Conservation (phyloP, 441 rosid genomes). For the Brassica hybrid region DNA sequence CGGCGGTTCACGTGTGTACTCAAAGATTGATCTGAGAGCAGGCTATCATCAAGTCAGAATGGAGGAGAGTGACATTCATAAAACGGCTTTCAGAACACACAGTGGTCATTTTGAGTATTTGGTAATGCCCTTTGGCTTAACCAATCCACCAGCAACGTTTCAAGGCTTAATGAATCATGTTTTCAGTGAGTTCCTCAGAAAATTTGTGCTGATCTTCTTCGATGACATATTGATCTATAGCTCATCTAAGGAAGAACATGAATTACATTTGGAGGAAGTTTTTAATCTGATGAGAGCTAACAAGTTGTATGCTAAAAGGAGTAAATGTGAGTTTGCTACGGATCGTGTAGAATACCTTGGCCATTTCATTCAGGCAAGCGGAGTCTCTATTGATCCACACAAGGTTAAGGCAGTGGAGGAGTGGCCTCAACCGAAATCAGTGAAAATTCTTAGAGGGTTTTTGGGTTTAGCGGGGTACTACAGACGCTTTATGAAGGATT, state of each 20-base stretch:
- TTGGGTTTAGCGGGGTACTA: neutral
- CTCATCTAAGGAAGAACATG: neutral
- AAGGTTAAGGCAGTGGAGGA: neutral
- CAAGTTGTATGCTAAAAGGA: neutral
- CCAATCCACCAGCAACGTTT: no score
- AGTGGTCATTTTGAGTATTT: no score
- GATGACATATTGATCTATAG: no score
- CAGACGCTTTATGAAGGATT: neutral
- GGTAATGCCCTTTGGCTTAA: no score
- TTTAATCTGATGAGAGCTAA: neutral
- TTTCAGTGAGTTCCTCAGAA: no score
- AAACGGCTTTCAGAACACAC: no score
- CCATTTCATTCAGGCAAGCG: neutral
- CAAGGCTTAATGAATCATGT: no score
- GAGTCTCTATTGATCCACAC: neutral
- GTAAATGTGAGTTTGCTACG: neutral
- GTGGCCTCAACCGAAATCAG: neutral
- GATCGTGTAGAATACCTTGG: neutral
- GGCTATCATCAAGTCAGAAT: no score
- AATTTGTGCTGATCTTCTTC: no score
- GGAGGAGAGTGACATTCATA: no score
- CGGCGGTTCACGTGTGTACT: no score
- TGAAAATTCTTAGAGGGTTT: neutral
- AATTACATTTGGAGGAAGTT: neutral
- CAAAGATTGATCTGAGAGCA: no score